Evolutionary conservation across 2,329 filamentous ascomycete genomes (phyloP), one percentile per base, ranked within the genome.

Genomic region (Exutisphaerella laricina): DNA sequence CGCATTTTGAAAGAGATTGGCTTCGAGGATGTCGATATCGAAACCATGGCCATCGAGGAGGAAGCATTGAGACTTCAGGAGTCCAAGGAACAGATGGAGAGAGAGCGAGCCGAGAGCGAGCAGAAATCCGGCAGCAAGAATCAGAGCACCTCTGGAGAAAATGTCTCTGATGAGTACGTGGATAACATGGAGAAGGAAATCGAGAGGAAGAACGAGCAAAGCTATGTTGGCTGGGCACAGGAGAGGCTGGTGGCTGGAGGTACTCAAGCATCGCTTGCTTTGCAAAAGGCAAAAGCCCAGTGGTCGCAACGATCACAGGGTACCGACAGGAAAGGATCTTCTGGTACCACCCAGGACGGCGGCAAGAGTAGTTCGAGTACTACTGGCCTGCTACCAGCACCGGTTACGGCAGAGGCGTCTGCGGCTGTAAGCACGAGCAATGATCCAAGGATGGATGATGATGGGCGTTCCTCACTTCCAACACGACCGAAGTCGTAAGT

Each of bases 1-100:
- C 63, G 59, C 2, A 71, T 77, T n/a, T 51, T 77, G 23, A 66
- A 68, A 46, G 69, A 70, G 43, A 72, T 76, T 18, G 73, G 72
- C 3, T 75, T 74, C 48, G 70, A 75, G 38, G 73, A 76, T 38
- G 60, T 77, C 4, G 70, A 75, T 48, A 37, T 66, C 1, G 64
- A 64, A 14, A 66, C 59, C 63, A 66, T 79, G 3, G 69, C 73
- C 51, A 58, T 67, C 57, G 67, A 73, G 56, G 56, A 66, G 46
- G 59, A 66, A 45, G 62, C 60, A 32, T 55, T 63, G 1, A 60
- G 66, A 41, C 60, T 62, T 39, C 60, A 64, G 35, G 66, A 68
- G 40, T 54, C 63, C 35, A 63, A 65, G 46, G 51, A 67, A 60
- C 55, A 65, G 56, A 48, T 60, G 56, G 51, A 63, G 58, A 46